Base-by-base conservation (phyloP, 2,329 filamentous ascomycete species). In the Aotearoamyces nothofagi region DNA sequence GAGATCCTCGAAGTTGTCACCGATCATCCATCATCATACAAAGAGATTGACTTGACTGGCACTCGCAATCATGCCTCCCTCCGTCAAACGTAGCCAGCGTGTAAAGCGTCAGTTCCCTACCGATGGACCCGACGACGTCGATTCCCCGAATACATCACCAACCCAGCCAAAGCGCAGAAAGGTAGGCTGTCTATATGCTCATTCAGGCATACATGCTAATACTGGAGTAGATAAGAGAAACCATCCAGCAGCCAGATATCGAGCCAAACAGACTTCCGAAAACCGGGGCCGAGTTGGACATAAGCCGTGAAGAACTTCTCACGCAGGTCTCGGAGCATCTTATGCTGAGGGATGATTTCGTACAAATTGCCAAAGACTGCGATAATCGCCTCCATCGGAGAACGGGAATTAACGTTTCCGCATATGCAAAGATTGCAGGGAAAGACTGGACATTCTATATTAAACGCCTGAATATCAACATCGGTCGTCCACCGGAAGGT, bases 381-480 rank as follows among this genome's bases (percentile, higher is more conserved):
- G 57, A 70, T 31, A 78, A 79, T 47, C 55, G 62, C 24, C 67
- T 72, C 31, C 71, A 78, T 47, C 67, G 73, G 43, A 58, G 61
- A 31, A 66, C 69, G 30, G 47, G 43, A 36, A 61, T 61, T 22
- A 65, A 72, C 12, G 71, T 78, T 36, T 64, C 72, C 44, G 81
- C 81, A 19, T 90, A 81, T 50, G 81, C 80, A 32, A 87, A 87
- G 56, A 76, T 90, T 35, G 73, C 79, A 12, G 81, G 78, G 10
- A 69, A 73, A 39, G 77, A 82, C 47, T 90, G 81, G 81, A 84
- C 80, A 7, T 90, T 78, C 52, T 87, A 83, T 47, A 72, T 87
- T 35, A 78, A 76, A 36, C 73, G 75, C 37, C 63, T 82, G n/a
- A 63, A 65, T 30, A 69, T 84, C 46, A 74, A 78, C 39, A 84